phyloP scores from a whole-genome alignment of 352 stramenopile species.

The Globisporangium splendens region DNA sequence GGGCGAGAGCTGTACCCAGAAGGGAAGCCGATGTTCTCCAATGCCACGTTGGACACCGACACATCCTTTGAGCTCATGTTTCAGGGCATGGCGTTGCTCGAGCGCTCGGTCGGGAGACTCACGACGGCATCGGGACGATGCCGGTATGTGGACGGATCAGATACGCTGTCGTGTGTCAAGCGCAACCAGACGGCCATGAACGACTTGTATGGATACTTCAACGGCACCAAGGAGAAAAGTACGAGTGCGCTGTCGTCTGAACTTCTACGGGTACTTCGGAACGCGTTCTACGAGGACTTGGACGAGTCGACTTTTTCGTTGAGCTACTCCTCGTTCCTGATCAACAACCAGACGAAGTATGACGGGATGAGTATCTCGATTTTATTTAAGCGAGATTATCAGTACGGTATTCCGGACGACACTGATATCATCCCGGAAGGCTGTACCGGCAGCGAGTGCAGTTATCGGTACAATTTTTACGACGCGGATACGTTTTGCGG shows the following conservation, averaged over 20 bases:
- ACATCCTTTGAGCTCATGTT: constrained; percentile 26
- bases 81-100: constrained; percentile 23
- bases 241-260: constrained; percentile 2
- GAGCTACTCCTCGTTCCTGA: background rate
- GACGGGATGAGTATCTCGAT: constrained; percentile 13
- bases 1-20: constrained; percentile 20
- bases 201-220: constrained; percentile 18
- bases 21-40: background rate
- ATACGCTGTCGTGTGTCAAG: background rate
- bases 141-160: constrained; percentile 2
- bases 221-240: constrained; percentile 17
- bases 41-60: constrained; percentile 7
- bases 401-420: constrained; percentile 11
- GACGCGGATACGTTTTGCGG: constrained; percentile 15
- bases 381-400: constrained; percentile 9
- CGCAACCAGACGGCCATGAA: background rate
- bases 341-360: constrained; percentile 16
- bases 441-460: constrained; percentile 11
- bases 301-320: constrained; percentile 2
- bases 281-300: constrained; percentile 13
- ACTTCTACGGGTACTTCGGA: constrained; percentile 6
- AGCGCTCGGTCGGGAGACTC: constrained; percentile 15
- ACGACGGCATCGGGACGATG: constrained; percentile 3
- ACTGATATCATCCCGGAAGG: constrained; percentile 2
- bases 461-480: constrained; percentile 12